Base-by-base conservation (phyloP, 2,329 filamentous ascomycete genomes). In the Xylariaceae sp. region DNA sequence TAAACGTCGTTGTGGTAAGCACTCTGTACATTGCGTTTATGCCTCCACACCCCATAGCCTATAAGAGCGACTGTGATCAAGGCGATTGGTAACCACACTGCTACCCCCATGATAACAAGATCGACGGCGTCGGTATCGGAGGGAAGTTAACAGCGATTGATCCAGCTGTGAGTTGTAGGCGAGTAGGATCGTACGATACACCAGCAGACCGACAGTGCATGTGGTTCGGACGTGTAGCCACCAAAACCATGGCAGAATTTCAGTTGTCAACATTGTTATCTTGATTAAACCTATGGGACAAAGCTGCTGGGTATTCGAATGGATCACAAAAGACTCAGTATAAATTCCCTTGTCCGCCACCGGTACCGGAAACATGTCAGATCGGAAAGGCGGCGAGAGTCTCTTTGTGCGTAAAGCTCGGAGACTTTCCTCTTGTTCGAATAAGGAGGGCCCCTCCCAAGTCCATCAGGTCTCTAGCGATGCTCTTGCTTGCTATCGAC, bases 11-110 rank as follows among this genome's bases (percentile, higher is more conserved):
- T 41, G 11, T 22, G 39, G 18, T 41, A 41, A 15, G 17, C 41
- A 35, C 31, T 48, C 30, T 44, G 46, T 15, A 44, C 32, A n/a
- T 48, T 48, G 9, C 46, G 46, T 19, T 44, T 48, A 39, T 48
- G 46, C 19, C 46, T 36, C 46, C 40, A 48, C 14, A 48, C 33
- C 14, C 31, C 46, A 27, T 38, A 44, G 10, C 46, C 39, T 27
- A 48, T 44, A 12, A 39, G 10, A 31, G 39, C 42, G 11, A 42
- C 18, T 5, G 27, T 39, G 39, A 48, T 22, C 36, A 48, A 11
- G 6, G 30, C n/a, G 3, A 48, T 43, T 7, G 46, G 39, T 22
- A 48, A 33, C 46, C 46, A 48, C 19, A 44, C 46, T 19, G 40
- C 40, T 27, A 43, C 11, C 33, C 33, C 33, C 33, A 36, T 36